These are phyloP conservation scores for Aspergillus udagawae DNA, from an alignment of 2,329 filamentous ascomycete species.

Conservation along the genomic window DNA sequence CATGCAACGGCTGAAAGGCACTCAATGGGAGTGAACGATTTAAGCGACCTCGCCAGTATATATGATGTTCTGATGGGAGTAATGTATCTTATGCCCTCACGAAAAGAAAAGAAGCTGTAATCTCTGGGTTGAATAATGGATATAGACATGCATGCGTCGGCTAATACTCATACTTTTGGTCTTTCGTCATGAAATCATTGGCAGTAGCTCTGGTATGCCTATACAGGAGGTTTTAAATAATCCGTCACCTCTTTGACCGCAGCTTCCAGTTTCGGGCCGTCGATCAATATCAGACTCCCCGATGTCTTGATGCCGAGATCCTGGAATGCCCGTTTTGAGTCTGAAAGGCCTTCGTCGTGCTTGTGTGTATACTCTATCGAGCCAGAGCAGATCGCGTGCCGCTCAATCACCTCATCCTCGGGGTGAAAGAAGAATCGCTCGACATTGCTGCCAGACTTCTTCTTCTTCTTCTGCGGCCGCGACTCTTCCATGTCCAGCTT, in stretches of 20 bases:
- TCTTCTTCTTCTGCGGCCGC: slow-evolving; percentile 64
- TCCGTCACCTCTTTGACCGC: slow-evolving; percentile 73
- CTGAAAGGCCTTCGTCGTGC: slow-evolving; percentile 70
- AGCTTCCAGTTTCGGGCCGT: slow-evolving; percentile 68
- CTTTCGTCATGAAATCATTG: background rate
- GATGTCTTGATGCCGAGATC: slow-evolving; percentile 82
- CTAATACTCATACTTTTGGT: slow-evolving; percentile 2
- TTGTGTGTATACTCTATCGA: slow-evolving; percentile 76
- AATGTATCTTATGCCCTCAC: background rate
- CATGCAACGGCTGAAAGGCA: slow-evolving; percentile 75
- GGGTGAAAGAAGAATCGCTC: slow-evolving; percentile 88
- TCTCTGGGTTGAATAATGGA: background rate
- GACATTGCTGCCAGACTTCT: slow-evolving; percentile 44
- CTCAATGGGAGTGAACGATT: slow-evolving; percentile 42
- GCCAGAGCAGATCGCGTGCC: slow-evolving; percentile 66
- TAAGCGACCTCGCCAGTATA: background rate
- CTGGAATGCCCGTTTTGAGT: slow-evolving; percentile 92
- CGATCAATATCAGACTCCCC: slow-evolving; percentile 82
- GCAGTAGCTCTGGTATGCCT: slow-evolving; percentile 12
- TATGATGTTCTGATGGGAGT: background rate
- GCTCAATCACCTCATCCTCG: slow-evolving; percentile 85
- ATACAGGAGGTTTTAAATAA: slow-evolving; percentile 60
- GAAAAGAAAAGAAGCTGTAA: background rate
- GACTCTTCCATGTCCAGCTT: slow-evolving; percentile 66
- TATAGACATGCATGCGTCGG: slow-evolving; percentile 1